Conservation (phyloP, 257 asterid genomes). For the Datura wrightii region DNA sequence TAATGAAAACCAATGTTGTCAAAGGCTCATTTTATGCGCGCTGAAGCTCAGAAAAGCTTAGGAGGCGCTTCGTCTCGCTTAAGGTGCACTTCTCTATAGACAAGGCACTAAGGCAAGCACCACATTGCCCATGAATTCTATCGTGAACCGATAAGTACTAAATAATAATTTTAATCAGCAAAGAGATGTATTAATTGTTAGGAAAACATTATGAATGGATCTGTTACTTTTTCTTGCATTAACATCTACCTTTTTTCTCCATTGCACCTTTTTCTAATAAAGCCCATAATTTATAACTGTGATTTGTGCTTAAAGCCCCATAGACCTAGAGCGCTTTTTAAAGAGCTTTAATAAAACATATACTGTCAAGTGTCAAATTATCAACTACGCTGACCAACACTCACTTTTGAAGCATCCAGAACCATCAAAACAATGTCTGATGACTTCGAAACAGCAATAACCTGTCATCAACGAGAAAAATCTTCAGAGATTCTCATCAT, state of each 20-base stretch:
- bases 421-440: slow-evolving; percentile 94
- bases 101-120: not conserved
- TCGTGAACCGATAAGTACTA: not conserved
- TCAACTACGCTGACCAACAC: slow-evolving; percentile 32
- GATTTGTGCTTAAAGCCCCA: not conserved
- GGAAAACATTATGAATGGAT: not conserved
- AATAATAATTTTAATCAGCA: not conserved
- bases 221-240: slow-evolving; percentile 9
- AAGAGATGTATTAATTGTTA: not conserved
- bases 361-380: not conserved
- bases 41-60: not conserved
- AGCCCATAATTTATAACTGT: not conserved
- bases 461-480: slow-evolving; percentile 55
- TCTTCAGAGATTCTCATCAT: not conserved
- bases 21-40: not conserved
- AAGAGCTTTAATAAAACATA: not conserved
- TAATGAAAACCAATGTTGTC: not conserved
- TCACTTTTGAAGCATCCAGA: slow-evolving; percentile 73
- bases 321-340: not conserved
- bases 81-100: not conserved
- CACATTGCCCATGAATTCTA: not conserved
- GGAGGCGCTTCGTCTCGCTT: not conserved
- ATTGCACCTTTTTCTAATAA: not conserved
- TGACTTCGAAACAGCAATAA: slow-evolving; percentile 95
- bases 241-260: not conserved